Percentiles rank a stretch among this genome's conserved stretches.
phyloP scores from a whole-genome alignment of 192 early-diverging fungal genomes.

The Dispira parvispora region DNA sequence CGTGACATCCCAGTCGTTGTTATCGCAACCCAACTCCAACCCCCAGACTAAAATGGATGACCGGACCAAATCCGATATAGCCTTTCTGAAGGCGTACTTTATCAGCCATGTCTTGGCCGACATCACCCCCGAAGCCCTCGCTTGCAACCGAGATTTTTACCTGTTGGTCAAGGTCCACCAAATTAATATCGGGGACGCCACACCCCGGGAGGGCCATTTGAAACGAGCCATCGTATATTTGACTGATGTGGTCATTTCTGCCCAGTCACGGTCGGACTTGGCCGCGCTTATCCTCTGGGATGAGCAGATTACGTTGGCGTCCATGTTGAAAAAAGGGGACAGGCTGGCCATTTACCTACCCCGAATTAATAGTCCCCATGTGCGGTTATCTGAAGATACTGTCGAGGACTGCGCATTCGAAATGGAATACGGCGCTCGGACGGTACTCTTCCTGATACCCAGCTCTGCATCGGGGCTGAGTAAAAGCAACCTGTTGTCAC shows the following conservation, averaged over 20 bases:
- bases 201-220: background rate
- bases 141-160: background rate
- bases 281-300: constrained; percentile 5
- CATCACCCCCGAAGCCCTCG: background rate
- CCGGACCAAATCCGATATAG: background rate
- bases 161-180: constrained; percentile 8
- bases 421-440: constrained; percentile 21
- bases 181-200: background rate
- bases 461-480: no score
- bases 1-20: constrained; percentile 5
- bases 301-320: constrained; percentile 4
- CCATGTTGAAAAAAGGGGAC: constrained; percentile 1
- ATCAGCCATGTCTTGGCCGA: background rate
- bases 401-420: background rate
- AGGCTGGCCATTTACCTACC: constrained; percentile 7
- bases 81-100: constrained; percentile 3
- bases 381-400: no score
- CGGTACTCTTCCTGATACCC: constrained; percentile 20
- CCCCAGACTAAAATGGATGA: background rate
- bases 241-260: background rate
- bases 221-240: background rate
- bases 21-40: background rate
- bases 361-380: background rate
- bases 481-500: no score
- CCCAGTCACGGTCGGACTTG: background rate